phyloP scores from a whole-genome alignment of 352 stramenopile genomes.

The Phytophthora podocarpi region DNA sequence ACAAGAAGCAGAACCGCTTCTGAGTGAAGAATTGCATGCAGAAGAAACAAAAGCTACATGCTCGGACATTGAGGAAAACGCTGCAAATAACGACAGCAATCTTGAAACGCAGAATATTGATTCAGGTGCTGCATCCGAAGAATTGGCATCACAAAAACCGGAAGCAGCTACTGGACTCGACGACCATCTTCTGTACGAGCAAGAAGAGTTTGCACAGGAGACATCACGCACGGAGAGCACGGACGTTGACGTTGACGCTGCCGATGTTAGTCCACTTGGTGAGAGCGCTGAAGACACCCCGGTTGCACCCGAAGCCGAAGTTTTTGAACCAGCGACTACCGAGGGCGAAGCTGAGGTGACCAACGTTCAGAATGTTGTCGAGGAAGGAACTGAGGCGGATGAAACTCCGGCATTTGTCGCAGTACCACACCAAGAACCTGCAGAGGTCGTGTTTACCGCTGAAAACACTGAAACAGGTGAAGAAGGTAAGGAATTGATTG shows the following conservation, averaged over 20 bases:
- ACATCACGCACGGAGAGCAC: conserved; percentile 2
- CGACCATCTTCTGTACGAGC: conserved; percentile 18
- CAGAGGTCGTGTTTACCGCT: no score
- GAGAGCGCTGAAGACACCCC: background rate
- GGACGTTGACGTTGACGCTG: background rate
- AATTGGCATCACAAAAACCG: background rate
- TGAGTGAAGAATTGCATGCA: background rate
- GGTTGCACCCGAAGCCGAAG: background rate
- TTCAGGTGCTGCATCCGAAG: background rate
- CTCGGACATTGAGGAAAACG: background rate
- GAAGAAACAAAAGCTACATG: no score
- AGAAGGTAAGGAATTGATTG: conserved; percentile 5
- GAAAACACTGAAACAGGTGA: background rate
- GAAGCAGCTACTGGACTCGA: background rate
- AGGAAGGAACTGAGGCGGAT: background rate
- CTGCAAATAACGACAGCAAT: background rate
- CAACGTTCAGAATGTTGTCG: background rate
- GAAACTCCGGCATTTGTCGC: background rate
- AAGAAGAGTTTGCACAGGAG: conserved; percentile 25
- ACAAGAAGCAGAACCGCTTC: no score
- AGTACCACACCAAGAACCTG: background rate
- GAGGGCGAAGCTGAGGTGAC: background rate
- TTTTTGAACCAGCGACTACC: background rate
- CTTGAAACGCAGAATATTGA: background rate
- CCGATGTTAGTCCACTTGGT: background rate